Evolutionary conservation across 768 basidiomycete genomes (phyloP), one percentile per base, ranked within the genome.

Genomic region (Suillus lakei): DNA sequence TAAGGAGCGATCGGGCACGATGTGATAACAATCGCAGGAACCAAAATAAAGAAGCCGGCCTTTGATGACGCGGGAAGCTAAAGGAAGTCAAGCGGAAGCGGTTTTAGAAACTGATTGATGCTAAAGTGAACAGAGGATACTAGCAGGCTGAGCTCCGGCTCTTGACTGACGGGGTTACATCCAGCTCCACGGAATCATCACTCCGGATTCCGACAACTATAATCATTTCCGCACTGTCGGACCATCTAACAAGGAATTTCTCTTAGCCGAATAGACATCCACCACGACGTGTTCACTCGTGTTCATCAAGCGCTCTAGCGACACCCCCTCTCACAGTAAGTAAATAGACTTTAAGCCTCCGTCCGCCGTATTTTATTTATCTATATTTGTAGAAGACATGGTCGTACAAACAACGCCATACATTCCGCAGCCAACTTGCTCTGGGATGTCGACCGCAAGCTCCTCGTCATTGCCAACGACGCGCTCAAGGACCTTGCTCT

Each of bases 401-500:
- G 46, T 53, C 0, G 44, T 43, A 30, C 66, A 69, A 69, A 69
- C 67, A 69, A 64, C 66, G 64, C 67, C 73, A 76, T 68, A 69
- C 69, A 70, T 61, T 26, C 65, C 44, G 46, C 63, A 69, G 46
- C 61, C 60, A 61, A 39, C 70, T 72, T 70, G 64, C 65, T 70
- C 62, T 68, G 70, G 78, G 13, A 77, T 77, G 75, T 71, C 81
- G 61, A 73, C 76, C 68, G 66, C 76, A 50, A 21, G n/a, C 56
- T 68, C 74, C 58, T 70, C 78, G 39, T 74, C 79, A 34, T 74
- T 76, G 36, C 81, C 81, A 48, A 86, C 88, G 46, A 95, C 92
- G 41, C 90, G 97, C 70, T 95, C 93, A 1, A 80, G 97, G 55
- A 98, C 97, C 3, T 86, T 94, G 62, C 87, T 98, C 71, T 99